Evolutionary conservation across 1,284 basidiomycete genomes (phyloP).

Genomic region (Fomitiporia mediterranea): DNA sequence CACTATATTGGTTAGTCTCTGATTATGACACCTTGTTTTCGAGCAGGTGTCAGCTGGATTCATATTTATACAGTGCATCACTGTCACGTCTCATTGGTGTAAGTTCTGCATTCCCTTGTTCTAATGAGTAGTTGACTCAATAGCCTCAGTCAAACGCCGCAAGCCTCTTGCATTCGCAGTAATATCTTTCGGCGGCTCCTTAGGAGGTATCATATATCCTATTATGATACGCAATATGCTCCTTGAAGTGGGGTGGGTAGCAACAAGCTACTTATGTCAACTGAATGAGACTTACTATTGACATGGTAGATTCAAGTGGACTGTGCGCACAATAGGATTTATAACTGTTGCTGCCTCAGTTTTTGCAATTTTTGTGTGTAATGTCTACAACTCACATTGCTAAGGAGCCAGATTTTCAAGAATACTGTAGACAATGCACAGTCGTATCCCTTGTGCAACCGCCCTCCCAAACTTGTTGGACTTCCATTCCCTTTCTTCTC

Average conservation of each 20-base stretch:
- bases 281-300: background rate
- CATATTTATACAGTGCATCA: slow-evolving; percentile 43
- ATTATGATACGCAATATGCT: slow-evolving; percentile 42
- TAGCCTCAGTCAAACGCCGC: slow-evolving; percentile 29
- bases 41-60: slow-evolving; percentile 40
- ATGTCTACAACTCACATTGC: background rate
- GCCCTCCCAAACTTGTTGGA: background rate
- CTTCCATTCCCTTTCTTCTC: background rate
- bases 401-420: background rate
- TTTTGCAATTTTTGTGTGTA: background rate
- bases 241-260: slow-evolving; percentile 1
- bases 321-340: slow-evolving; percentile 2
- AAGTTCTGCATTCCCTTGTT: background rate
- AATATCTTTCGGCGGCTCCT: slow-evolving; percentile 37
- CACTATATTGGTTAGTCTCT: background rate
- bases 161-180: slow-evolving; percentile 40
- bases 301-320: slow-evolving; percentile 5
- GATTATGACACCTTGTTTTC: no score
- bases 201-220: slow-evolving; percentile 46
- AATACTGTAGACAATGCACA: slow-evolving; percentile 1
- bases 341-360: background rate
- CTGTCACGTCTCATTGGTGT: slow-evolving; percentile 47
- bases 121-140: background rate
- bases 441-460: background rate
- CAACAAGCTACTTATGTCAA: background rate